Base-by-base conservation (phyloP, 2,329 filamentous ascomycete species). In the Diaporthe longicolla region DNA sequence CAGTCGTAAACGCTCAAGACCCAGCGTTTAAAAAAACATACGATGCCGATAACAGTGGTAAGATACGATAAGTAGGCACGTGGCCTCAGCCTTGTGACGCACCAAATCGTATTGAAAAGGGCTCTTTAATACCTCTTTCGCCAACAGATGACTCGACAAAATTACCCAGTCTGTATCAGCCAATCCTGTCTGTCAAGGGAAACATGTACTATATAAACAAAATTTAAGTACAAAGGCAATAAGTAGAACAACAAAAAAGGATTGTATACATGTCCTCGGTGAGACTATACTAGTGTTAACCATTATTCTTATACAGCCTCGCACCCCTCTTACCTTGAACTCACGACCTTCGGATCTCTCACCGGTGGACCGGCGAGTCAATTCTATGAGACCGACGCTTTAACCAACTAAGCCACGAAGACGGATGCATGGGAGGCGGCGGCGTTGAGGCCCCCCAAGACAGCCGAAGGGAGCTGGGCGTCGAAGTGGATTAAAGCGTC, bases 281-380 rank as follows among this genome's bases (percentile, higher is more conserved):
- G 80, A 86, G 83, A 78, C 79, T 83, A 68, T 3, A 15, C 40
- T 13, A 8, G 21, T 29, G 48, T 54, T 10, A 68, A 21, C 1
- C 15, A 29, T 4, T 4, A 7, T 19, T 7, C 13, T 54, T 35
- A 40, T 0, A 19, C 15, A 17, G 4, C 26, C 24, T 80, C 2
- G 8, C 1, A 15, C 40, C 1, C 9, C 48, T 68, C 63, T 7
- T 68, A 68, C 63, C 63, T 68, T 40, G 87, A 87, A 80, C 86
- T 87, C 82, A 81, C 81, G 83, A 83, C 82, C 83, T 84, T 84
- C 83, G 82, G 83, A 71, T 70, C 32, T 74, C 72, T 58, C 68
- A 40, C 37, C 50, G 66, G 74, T 75, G 26, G 43, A 11, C 74
- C 59, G 45, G 29, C 59, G 68, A 71, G 68, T 74, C 74, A 75